A percentile compares a stretch with the other conserved stretches of the same genome.
phyloP scores from a whole-genome alignment of 2,329 filamentous ascomycete genomes.

The Aphanocladium album region DNA sequence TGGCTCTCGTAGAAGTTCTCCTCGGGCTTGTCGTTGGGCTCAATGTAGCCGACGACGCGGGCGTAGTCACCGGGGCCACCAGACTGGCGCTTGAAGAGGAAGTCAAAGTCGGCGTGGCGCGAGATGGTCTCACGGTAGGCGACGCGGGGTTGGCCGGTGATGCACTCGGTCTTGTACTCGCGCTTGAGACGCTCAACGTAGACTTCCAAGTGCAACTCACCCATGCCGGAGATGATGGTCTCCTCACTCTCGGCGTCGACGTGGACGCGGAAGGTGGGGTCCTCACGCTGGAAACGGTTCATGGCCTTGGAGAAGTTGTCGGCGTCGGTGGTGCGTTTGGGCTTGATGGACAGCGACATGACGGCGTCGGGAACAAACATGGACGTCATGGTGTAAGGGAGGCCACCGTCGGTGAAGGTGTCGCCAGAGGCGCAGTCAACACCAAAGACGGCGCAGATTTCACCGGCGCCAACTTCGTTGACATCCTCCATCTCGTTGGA shows the following conservation, averaged over 20 bases:
- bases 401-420: conserved; percentile 89
- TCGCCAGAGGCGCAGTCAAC: conserved; percentile 97
- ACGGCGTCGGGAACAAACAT: conserved; percentile 98
- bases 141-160: conserved; percentile 94
- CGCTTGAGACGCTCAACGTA: conserved; percentile 95
- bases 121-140: conserved; percentile 95
- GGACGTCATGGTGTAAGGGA: conserved; percentile 93
- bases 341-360: conserved; percentile 95
- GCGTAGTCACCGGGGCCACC: conserved; percentile 95
- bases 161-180: conserved; percentile 94
- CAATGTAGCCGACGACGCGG: conserved; percentile 85
- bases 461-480: conserved; percentile 83
- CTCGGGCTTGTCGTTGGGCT: conserved; percentile 69
- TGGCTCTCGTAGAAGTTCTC: conserved; percentile 82
- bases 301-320: conserved; percentile 98
- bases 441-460: conserved; percentile 97
- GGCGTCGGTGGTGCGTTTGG: conserved; percentile 86
- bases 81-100: conserved; percentile 88
- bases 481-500: conserved; percentile 99
- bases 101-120: conserved; percentile 77
- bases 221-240: conserved; percentile 98
- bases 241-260: conserved; percentile 90
- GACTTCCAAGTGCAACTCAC: conserved; percentile 92
- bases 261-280: conserved; percentile 93
- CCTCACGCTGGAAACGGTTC: conserved; percentile 96